Evolutionary conservation across 208 protist species (phyloP), one percentile per base, ranked within the genome.

Genomic region (Phytomonas serpens): DNA sequence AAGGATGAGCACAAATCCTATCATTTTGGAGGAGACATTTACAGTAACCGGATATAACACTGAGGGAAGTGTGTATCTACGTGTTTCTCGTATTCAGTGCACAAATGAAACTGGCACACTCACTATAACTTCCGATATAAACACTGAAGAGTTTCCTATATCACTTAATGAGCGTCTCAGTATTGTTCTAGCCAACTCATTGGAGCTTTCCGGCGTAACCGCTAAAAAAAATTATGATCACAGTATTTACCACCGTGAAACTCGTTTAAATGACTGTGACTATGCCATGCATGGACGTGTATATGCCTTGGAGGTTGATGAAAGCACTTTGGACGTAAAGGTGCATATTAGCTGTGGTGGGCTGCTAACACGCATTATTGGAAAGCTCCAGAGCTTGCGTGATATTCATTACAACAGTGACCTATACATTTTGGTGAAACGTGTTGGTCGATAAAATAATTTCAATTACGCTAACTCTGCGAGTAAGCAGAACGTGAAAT

Each of bases 251-350:
- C 89, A 94, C 76, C 85, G 93, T 63, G 79, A 89, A 63, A 96
- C 93, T 51, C 82, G 97, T 0, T 77, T 97, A 30, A 97, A 99
- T 74, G 83, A 98, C 67, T 99, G 98, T 76, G 97, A 99, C 73
- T 99, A 99, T 78, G 98, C 98, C 61, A 99, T 99, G 97, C 96
- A 98, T 78, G 98, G 98, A 29, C 93, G 89, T 62, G 93, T 99
- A 57, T 99, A 98, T 81, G 94, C 92, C 67, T 93, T 91, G 75
- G 83, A 97, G 57, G 88, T 97, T 61, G 88, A 98, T 66, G 85
- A 97, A 63, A 86, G 83, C 32, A 93, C 83, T 33, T 72, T 89
- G 29, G 84, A 95, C 62, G 87, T 96, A 33, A 88, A 88, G 47
- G 90, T 99, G 37, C 97, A 97, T 76, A 97, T 98, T 75, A 98